Evolutionary conservation across 2,329 filamentous ascomycete genomes (phyloP), one percentile per base, ranked within the genome.

Genomic region (Ustulina deusta): DNA sequence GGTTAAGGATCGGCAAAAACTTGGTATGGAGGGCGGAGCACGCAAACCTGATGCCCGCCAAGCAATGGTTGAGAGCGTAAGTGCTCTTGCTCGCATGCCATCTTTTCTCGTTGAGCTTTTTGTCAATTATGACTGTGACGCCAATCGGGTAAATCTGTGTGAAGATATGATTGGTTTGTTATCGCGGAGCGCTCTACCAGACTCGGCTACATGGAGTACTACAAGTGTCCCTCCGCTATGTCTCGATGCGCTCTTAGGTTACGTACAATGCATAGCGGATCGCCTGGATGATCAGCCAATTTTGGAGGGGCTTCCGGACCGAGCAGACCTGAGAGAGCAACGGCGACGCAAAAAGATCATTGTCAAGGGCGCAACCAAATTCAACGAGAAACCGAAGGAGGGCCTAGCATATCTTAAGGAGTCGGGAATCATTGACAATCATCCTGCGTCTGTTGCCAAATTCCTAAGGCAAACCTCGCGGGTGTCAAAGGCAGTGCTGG

Each of bases 171-270:
- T 99, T 68, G 95, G 96, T 0, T 86, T 99, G 38, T 83, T 99
- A 17, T 95, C 96, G 22, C 89, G 96, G 66, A 99, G 97, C 78
- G 96, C 96, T 1, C 92, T 99, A 71, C 97, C 96, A 0, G 96
- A 99, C 78, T 97, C 96, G 9, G 96, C 95, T 6, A 97, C 94
- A 6, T 99, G 96, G 96, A 99, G 97, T 79, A 99, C 96, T 11
- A 97, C 95, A 5, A 99, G 97, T 77, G 97, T 99, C 1, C 96
- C 96, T 17, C 96, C 96, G 0, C 83, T 99, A 2, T 99, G 96
- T 75, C 84, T 99, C 25, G 96, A 99, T 81, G 94, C 96, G 10
- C 84, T 99, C 11, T 84, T 99, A 27, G 91, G 93, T 17, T 98
- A 94, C 74, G 89, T 99, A 38, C 94, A 97, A 76, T 97, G 93